These are phyloP conservation scores for Phallus indusiatus DNA, from an alignment of 768 basidiomycete genomes.

Conservation along the genomic window DNA sequence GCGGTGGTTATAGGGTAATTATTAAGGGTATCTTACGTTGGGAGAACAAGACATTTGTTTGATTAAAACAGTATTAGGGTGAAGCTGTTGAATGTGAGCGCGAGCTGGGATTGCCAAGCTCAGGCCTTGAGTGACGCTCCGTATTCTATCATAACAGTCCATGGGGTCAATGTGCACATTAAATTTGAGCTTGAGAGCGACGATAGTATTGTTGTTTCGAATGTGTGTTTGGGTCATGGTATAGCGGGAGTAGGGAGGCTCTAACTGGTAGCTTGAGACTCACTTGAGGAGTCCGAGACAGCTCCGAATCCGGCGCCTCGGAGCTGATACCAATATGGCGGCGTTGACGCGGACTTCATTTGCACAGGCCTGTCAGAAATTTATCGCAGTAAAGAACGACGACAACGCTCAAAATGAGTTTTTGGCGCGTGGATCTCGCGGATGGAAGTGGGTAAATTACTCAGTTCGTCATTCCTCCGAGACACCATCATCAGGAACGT, in stretches of 20 bases:
- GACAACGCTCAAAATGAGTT: background rate
- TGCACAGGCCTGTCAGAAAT: slow-evolving; percentile 45
- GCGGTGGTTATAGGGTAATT: no score
- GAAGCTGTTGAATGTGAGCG: background rate
- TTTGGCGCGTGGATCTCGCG: slow-evolving; percentile 13
- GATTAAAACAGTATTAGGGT: background rate
- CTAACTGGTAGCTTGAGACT: no score
- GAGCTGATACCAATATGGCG: slow-evolving; percentile 10
- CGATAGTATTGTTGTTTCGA: background rate
- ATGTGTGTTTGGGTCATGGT: background rate
- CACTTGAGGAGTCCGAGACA: background rate
- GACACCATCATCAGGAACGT: slow-evolving; percentile 1
- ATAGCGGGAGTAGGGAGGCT: background rate
- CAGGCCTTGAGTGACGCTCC: background rate
- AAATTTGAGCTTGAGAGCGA: background rate
- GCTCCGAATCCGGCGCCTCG: background rate
- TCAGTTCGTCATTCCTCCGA: slow-evolving; percentile 30
- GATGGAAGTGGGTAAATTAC: slow-evolving; percentile 59
- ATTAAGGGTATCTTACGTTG: no score
- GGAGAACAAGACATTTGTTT: background rate
- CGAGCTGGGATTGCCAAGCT: background rate
- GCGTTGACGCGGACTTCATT: slow-evolving; percentile 54
- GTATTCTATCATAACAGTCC: background rate
- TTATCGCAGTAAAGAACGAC: slow-evolving; percentile 27
- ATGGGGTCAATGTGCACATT: background rate